A percentile compares a stretch with the other conserved stretches of the same genome.
phyloP scores from a whole-genome alignment of 2,329 filamentous ascomycete genomes.

The Dactylonectria macrodidyma region DNA sequence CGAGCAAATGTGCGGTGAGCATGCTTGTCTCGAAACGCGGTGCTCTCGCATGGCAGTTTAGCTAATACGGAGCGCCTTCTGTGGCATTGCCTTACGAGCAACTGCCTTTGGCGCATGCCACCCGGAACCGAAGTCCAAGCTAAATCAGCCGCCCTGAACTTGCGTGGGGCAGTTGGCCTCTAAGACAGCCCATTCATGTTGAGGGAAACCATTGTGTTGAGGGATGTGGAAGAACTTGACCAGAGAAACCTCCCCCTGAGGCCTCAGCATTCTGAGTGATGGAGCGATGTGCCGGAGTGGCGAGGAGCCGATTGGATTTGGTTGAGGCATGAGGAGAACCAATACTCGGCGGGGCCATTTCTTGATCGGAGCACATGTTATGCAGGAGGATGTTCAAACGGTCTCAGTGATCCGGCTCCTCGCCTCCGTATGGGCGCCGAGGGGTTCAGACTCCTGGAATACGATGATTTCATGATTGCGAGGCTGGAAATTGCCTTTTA shows the following conservation, averaged over 20 bases:
- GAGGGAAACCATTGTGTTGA: neutral
- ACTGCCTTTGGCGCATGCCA: neutral
- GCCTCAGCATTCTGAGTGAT: neutral
- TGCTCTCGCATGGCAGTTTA: neutral
- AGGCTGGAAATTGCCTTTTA: constrained; percentile 16
- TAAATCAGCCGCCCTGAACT: neutral
- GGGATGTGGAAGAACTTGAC: neutral
- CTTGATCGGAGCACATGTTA: too few relatives aligned
- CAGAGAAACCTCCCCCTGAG: neutral
- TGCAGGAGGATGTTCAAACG: neutral
- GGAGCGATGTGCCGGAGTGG: neutral
- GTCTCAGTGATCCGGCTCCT: constrained; percentile 10
- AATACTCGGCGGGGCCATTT: neutral
- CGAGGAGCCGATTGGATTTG: constrained; percentile 1
- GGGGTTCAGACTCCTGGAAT: neutral
- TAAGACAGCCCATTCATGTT: neutral
- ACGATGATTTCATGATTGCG: constrained; percentile 5
- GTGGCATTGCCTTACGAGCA: neutral
- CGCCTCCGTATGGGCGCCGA: neutral
- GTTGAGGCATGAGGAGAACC: neutral
- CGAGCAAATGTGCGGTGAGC: constrained; percentile 1
- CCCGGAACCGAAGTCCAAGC: neutral
- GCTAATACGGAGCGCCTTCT: neutral
- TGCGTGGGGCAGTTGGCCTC: neutral
- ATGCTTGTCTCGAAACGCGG: neutral